A percentile compares a stretch with the other conserved stretches of the same genome.
Conservation (phyloP, 768 basidiomycete species). For the Phylloporus sp. region DNA sequence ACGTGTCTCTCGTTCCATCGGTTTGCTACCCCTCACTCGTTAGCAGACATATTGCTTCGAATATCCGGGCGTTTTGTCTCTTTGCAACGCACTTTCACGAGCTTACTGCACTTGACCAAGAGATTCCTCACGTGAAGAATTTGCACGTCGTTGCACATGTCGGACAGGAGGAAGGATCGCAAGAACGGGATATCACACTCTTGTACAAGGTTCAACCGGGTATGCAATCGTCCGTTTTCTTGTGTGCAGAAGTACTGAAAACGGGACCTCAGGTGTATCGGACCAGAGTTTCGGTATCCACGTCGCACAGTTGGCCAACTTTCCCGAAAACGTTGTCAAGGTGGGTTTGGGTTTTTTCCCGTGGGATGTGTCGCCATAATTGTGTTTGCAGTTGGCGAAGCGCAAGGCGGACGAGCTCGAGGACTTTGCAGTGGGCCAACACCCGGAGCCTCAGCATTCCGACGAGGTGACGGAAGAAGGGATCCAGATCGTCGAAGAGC, state of each 20-base stretch:
- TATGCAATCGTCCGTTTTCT: slow-evolving; percentile 30
- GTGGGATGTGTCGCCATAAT: background rate
- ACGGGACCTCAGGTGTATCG: slow-evolving; percentile 57
- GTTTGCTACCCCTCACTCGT: background rate
- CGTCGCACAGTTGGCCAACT: slow-evolving; percentile 95
- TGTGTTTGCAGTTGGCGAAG: slow-evolving; percentile 64
- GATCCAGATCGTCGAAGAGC: slow-evolving; percentile 69
- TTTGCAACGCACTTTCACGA: slow-evolving; percentile 99
- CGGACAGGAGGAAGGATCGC: slow-evolving; percentile 39
- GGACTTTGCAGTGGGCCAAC: slow-evolving; percentile 57
- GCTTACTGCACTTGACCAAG: slow-evolving; percentile 84
- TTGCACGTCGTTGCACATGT: slow-evolving; percentile 95
- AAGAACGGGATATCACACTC: slow-evolving; percentile 74
- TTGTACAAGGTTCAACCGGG: slow-evolving; percentile 76
- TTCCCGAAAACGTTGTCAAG: slow-evolving; percentile 91
- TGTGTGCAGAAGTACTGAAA: background rate
- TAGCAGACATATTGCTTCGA: slow-evolving; percentile 81
- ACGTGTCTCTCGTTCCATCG: slow-evolving; percentile 18
- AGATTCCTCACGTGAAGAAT: slow-evolving; percentile 85
- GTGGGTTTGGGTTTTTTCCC: slow-evolving; percentile 32
- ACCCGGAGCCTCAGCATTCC: slow-evolving; percentile 42
- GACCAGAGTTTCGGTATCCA: slow-evolving; percentile 99
- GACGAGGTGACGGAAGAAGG: slow-evolving; percentile 71
- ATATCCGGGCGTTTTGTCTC: slow-evolving; percentile 89
- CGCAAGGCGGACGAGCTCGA: slow-evolving; percentile 89